A percentile compares a stretch with the other conserved stretches of the same genome.
Conservation (phyloP, 768 basidiomycete genomes). For the Russula olivacea region DNA sequence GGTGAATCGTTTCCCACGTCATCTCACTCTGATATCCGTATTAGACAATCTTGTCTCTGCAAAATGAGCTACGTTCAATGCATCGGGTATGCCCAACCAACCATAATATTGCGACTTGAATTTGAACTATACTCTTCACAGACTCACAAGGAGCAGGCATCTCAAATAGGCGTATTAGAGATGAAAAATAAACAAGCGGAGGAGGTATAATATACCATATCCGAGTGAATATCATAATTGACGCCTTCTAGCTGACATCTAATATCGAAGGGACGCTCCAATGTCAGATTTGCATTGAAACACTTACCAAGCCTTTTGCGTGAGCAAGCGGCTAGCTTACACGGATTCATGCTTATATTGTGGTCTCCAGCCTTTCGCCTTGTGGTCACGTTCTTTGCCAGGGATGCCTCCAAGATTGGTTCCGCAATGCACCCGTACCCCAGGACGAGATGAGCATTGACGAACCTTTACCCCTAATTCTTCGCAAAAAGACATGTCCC, state of each 20-base stretch:
- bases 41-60: constrained; percentile 51
- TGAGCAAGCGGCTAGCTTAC: constrained; percentile 34
- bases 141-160: constrained; percentile 44
- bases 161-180: constrained; percentile 41
- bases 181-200: constrained; percentile 47
- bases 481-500: constrained; percentile 65
- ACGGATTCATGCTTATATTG: constrained; percentile 14
- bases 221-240: not conserved
- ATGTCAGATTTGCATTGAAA: constrained; percentile 76
- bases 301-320: constrained; percentile 60
- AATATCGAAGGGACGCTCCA: constrained; percentile 54
- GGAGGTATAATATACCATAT: constrained; percentile 40
- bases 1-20: not conserved
- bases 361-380: constrained; percentile 50
- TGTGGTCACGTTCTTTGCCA: constrained; percentile 79
- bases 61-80: constrained; percentile 37
- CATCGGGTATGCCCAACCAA: constrained; percentile 34
- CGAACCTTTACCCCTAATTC: constrained; percentile 42
- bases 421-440: constrained; percentile 54
- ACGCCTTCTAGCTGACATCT: constrained; percentile 41
- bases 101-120: not conserved
- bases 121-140: constrained; percentile 25
- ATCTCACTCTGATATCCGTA: not conserved
- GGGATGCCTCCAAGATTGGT: constrained; percentile 70
- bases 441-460: constrained; percentile 44